Base-by-base conservation (phyloP, 768 basidiomycete species). In the Serendipita sp. region DNA sequence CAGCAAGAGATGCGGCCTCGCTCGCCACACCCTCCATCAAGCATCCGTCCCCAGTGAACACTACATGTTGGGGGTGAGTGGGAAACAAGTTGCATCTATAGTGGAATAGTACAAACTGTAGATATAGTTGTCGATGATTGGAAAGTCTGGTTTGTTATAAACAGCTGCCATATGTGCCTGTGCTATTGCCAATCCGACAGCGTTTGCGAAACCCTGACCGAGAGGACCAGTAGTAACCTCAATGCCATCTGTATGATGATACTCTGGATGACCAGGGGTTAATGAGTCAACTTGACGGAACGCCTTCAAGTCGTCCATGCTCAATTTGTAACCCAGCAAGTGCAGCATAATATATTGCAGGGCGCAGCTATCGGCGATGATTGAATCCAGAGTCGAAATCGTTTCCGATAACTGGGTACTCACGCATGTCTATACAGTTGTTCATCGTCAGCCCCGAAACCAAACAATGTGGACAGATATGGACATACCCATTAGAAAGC, bases 211-310 rank as follows among this genome's bases (percentile, higher is more conserved):
- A 67, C 92, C 91, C 75, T 97, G 94, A 48, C 94, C 94, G 36
- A 97, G 84, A 66, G 94, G 94, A 63, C 94, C 94, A 64, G 94
- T 97, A 67, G 94, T 97, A 66, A 97, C 91, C 76, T 91, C 88
- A 55, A 90, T 80, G 78, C 85, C 85, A 64, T 83, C 81, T 16
- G 86, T 87, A 69, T 86, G 82, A 64, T 79, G 76, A 63, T 78
- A 71, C 72, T 97, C 94, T 8, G 93, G 94, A 77, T 97, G 93
- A 69, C 93, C 93, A 34, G 94, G 94, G 50, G 93, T 95, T 72
- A 85, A 78, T 37, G 91, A 93, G 69, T 83, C 86, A 66, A 95
- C 71, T 73, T 95, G 93, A 71, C 93, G 87, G 85, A 97, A 97
- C 33, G 79, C 75, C 77, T 95, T 92, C 68, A 96, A 83, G 75